Conservation (phyloP, 192 early-diverging fungal genomes). For the Entophlyctis luteolus region DNA sequence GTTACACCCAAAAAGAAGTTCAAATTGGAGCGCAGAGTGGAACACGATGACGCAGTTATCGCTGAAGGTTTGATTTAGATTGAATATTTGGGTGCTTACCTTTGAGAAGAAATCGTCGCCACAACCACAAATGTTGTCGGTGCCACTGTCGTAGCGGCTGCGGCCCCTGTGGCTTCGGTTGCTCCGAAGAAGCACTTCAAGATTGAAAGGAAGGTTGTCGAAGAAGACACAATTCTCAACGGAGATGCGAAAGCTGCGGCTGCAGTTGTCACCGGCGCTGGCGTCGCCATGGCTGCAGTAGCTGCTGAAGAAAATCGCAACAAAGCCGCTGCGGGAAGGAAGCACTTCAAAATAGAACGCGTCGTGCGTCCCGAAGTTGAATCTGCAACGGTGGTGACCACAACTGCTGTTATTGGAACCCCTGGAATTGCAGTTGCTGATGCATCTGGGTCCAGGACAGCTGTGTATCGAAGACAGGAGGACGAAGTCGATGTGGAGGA, state of each 20-base stretch:
- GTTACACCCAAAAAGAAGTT: background rate
- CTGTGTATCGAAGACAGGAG: too few species aligned
- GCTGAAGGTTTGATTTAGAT: too few species aligned
- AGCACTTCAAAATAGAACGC: slow-evolving; percentile 6
- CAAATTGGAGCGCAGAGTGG: background rate
- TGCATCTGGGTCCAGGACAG: too few species aligned
- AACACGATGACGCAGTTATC: background rate
- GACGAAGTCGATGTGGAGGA: background rate
- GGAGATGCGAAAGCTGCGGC: background rate
- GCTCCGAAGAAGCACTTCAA: background rate
- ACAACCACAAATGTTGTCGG: slow-evolving; percentile 1
- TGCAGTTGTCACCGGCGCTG: background rate
- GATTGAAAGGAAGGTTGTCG: background rate
- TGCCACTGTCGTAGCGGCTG: too few species aligned
- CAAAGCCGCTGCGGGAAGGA: too few species aligned
- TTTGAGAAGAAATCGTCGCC: too few species aligned
- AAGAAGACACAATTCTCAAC: slow-evolving; percentile 17
- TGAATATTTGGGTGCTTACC: too few species aligned
- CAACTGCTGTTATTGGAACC: background rate
- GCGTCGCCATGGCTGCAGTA: background rate
- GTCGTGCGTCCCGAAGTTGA: background rate
- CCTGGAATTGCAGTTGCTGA: background rate
- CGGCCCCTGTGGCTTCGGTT: background rate
- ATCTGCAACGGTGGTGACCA: background rate
- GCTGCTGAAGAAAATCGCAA: too few species aligned